Base-by-base conservation (phyloP, 1,284 basidiomycete species). In the Mycena sp. region DNA sequence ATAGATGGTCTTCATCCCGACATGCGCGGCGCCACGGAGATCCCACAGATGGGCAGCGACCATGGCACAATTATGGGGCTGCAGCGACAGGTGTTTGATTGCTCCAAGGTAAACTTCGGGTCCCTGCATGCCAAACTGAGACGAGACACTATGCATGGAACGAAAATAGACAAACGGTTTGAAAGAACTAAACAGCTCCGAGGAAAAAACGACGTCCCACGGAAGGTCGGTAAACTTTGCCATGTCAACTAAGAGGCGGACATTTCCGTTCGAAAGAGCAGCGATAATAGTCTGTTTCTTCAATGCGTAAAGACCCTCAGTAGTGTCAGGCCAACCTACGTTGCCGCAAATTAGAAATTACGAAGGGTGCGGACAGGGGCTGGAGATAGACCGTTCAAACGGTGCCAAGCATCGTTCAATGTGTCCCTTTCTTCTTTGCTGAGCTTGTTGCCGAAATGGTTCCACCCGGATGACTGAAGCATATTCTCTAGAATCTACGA, bases 41-140 rank as follows among this genome's bases (percentile, higher is more conserved):
- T 91, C 89, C 63, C 76, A 79, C 0, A 79, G 77, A 72, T 91
- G 89, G 11, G 87, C 81, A 0, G 89, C 88, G 16, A 91, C 87
- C 84, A 91, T 85, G 0, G 85, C 87, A 49, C 83, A 80, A 55
- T 83, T 80, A 17, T 81, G 65, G 0, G 88, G 84, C 1, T 79
- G 65, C 5, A 90, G 69, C 3, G 77, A 77, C 9, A 91, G 80
- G 61, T 88, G 82, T 26, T 79, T 76, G 1, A 83, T 73, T 2
- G 84, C 83, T 6, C 81, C 79, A 5, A 80, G 73, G 66, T 90
- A 91, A 1, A 81, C 78, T 43, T 81, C 77, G 80, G 80, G 65
- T 85, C 81, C 17, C 87, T 89, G 60, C 2, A 16, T 14, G 5
- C 17, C 12, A n/a, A 23, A 6, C 48, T 5, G 2, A 59, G 2